These are phyloP conservation scores for Boletellus ananiceps DNA, from an alignment of 768 basidiomycete genomes.

Conservation along the genomic window DNA sequence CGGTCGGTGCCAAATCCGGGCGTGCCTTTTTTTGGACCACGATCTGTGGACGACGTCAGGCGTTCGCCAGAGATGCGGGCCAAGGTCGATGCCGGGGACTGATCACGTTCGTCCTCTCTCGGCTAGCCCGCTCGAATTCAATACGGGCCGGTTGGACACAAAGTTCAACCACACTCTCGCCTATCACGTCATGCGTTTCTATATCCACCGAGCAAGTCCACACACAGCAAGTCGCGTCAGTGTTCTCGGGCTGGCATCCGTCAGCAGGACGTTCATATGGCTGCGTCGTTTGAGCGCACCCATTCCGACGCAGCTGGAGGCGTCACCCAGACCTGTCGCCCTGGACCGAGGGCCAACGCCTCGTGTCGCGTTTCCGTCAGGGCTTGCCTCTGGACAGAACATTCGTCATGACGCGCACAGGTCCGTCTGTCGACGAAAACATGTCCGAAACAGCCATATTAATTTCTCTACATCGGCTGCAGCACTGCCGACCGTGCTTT, in stretches of 20 bases:
- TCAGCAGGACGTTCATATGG: conserved; percentile 17
- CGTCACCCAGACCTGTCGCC: not conserved
- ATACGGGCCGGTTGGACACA: conserved; percentile 17
- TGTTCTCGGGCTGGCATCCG: conserved; percentile 2
- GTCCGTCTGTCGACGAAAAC: conserved; percentile 11
- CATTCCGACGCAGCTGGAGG: conserved; percentile 13
- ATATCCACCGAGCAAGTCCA: conserved; percentile 11
- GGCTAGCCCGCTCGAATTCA: not conserved
- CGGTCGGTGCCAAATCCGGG: conserved; percentile 6
- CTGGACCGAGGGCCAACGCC: conserved; percentile 9
- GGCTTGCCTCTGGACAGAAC: not conserved
- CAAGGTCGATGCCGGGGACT: no score
- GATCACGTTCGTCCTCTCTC: not conserved
- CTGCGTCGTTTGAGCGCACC: conserved; percentile 22
- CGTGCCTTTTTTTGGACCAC: conserved; percentile 6
- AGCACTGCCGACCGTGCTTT: conserved; percentile 11
- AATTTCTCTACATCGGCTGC: conserved; percentile 13
- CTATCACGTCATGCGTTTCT: conserved; percentile 28
- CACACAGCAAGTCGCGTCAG: conserved; percentile 15
- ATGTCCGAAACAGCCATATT: conserved; percentile 5
- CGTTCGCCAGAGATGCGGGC: no score
- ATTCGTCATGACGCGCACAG: conserved; percentile 5
- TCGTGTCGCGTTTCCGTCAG: conserved; percentile 4
- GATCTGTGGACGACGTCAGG: conserved; percentile 12
- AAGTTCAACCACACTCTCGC: conserved; percentile 21